A percentile compares a stretch with the other conserved stretches of the same genome.
Evolutionary conservation across 2,329 filamentous ascomycete species (phyloP).

Genomic region (Microcyclosporella mali): DNA sequence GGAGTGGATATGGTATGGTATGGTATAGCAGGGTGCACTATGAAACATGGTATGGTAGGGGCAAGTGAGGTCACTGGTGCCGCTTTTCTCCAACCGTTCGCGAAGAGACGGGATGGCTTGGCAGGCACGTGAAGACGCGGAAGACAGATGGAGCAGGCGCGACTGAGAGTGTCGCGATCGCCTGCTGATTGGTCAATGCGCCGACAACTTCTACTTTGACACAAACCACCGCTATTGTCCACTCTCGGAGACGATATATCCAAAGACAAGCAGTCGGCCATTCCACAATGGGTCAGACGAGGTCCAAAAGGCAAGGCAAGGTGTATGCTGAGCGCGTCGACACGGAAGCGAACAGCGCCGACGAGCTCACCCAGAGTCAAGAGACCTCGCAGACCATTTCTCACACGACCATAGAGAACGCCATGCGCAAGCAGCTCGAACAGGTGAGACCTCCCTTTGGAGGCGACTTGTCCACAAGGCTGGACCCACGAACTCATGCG

Average conservation of each 20-base stretch:
- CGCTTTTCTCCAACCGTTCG: too few species aligned
- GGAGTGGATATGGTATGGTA: too few species aligned
- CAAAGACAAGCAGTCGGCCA: not conserved
- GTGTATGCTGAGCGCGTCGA: not conserved
- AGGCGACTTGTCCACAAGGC: not conserved
- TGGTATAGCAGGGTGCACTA: too few species aligned
- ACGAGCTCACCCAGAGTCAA: not conserved
- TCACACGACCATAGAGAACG: not conserved
- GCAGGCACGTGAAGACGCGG: constrained; percentile 2
- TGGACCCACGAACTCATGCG: not conserved
- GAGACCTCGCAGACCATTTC: not conserved
- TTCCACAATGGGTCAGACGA: not conserved
- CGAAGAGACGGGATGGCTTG: too few species aligned
- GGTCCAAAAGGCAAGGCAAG: not conserved
- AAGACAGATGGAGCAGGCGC: too few species aligned
- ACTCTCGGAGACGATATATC: not conserved
- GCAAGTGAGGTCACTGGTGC: too few species aligned
- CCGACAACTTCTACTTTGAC: not conserved
- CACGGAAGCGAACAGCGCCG: not conserved
- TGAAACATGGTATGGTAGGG: too few species aligned
- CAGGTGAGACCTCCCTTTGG: not conserved
- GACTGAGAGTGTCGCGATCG: not conserved
- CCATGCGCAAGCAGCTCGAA: constrained; percentile 1
- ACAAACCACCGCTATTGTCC: not conserved
- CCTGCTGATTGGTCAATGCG: not conserved